Conservation (phyloP, 139 green algal species). For the Chlorella sp. region DNA sequence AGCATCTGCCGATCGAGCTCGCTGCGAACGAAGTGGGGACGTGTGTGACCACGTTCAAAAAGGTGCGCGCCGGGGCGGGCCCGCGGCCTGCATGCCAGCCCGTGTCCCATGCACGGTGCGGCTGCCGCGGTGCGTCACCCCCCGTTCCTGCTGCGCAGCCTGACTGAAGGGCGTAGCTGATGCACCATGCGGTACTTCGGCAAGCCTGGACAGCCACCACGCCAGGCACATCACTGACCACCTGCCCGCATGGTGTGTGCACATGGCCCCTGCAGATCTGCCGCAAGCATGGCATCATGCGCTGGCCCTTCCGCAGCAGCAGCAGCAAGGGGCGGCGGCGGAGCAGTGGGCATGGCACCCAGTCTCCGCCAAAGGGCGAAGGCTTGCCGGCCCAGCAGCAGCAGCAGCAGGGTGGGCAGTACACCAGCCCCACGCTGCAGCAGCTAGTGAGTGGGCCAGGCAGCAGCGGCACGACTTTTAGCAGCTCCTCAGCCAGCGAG, state of each 20-base stretch:
- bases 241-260: too few species aligned
- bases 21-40: constrained; percentile 7
- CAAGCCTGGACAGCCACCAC: too few species aligned
- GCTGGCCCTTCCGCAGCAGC: constrained; percentile 31
- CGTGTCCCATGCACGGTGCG: too few species aligned
- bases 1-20: constrained; percentile 28
- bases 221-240: too few species aligned
- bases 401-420: background rate
- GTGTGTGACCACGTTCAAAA: constrained; percentile 28
- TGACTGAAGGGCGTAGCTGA: too few species aligned
- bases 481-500: too few species aligned
- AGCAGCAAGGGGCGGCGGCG: background rate
- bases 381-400: background rate
- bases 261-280: background rate
- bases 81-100: too few species aligned
- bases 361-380: background rate
- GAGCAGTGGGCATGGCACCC: background rate
- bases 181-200: too few species aligned
- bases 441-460: background rate
- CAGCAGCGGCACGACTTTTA: too few species aligned
- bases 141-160: too few species aligned
- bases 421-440: constrained; percentile 2
- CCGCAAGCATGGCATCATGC: constrained; percentile 21
- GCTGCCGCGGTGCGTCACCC: too few species aligned
- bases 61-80: background rate